Evolutionary conservation across 257 asterid genomes (phyloP).

Genomic region (Fraxinus quadrangulata): DNA sequence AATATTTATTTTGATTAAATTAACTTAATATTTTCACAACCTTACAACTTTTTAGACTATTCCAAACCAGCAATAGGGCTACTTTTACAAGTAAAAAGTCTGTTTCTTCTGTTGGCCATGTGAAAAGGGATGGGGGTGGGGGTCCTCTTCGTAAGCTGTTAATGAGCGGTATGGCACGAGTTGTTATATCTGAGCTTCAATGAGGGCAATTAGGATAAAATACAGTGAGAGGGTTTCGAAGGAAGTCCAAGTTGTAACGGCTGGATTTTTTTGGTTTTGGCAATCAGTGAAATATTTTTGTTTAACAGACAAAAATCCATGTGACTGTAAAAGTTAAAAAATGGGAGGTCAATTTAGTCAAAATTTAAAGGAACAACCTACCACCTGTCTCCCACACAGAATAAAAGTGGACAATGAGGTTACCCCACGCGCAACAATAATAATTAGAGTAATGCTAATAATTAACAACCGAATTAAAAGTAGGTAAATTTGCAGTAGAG

Average conservation of each 20-base stretch:
- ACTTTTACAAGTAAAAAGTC: not conserved
- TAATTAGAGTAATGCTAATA: not conserved
- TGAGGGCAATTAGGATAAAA: conserved; percentile 14
- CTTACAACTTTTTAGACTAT: too few relatives aligned
- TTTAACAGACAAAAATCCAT: not conserved
- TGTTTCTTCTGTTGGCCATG: not conserved
- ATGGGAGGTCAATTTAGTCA: not conserved
- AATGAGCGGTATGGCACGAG: not conserved
- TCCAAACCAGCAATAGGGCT: too few relatives aligned
- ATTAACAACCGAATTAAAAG: not conserved
- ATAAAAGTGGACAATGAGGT: not conserved
- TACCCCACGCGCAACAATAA: not conserved
- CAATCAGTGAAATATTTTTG: not conserved
- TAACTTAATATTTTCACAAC: too few relatives aligned
- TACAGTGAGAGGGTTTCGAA: not conserved
- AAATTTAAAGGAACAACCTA: not conserved
- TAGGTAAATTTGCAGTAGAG: too few relatives aligned
- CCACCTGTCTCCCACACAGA: conserved; percentile 1
- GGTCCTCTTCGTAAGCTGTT: too few relatives aligned
- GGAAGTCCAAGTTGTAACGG: conserved; percentile 10
- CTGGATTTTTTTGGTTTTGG: conserved; percentile 7
- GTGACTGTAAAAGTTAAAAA: not conserved
- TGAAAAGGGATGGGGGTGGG: too few relatives aligned
- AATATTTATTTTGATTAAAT: too few relatives aligned
- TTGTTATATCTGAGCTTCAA: not conserved